Conservation (phyloP, 257 asterid genomes). For the Solanum sitiens region DNA sequence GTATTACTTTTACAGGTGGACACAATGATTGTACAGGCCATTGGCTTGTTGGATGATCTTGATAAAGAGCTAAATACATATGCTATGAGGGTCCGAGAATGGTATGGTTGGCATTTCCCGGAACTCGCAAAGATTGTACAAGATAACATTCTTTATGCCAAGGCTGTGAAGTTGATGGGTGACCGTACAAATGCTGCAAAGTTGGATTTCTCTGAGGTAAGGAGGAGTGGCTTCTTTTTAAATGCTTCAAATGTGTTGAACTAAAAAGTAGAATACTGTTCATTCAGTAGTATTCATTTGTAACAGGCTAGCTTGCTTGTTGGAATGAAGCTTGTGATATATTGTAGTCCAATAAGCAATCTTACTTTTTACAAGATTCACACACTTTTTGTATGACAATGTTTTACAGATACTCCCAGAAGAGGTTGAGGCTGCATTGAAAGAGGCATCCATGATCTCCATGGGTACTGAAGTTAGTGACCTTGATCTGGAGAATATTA, state of each 20-base stretch:
- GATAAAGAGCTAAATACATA: constrained; percentile 88
- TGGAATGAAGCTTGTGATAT: background rate
- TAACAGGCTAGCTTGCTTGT: background rate
- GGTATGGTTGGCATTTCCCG: constrained; percentile 98
- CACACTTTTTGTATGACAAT: background rate
- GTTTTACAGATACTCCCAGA: constrained; percentile 50
- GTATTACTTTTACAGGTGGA: constrained; percentile 44
- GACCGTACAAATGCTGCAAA: constrained; percentile 66
- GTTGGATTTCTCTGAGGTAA: constrained; percentile 84
- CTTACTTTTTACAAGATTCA: background rate
- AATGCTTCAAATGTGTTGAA: background rate
- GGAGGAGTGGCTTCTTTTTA: background rate
- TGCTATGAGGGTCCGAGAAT: constrained; percentile 94
- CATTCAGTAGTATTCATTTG: background rate
- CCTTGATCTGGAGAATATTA: constrained; percentile 72
- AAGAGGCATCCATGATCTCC: constrained; percentile 77
- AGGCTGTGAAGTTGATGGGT: constrained; percentile 81
- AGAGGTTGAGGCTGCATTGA: constrained; percentile 73
- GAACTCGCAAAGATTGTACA: constrained; percentile 88
- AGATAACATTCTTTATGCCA: constrained; percentile 71
- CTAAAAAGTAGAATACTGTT: background rate
- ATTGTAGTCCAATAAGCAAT: background rate
- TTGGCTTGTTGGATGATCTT: constrained; percentile 83
- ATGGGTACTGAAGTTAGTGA: constrained; percentile 97
- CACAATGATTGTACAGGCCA: constrained; percentile 90